Evolutionary conservation across 1,139 yeast genomes (phyloP).

Genomic region (Lodderomyces metapsilosis): DNA sequence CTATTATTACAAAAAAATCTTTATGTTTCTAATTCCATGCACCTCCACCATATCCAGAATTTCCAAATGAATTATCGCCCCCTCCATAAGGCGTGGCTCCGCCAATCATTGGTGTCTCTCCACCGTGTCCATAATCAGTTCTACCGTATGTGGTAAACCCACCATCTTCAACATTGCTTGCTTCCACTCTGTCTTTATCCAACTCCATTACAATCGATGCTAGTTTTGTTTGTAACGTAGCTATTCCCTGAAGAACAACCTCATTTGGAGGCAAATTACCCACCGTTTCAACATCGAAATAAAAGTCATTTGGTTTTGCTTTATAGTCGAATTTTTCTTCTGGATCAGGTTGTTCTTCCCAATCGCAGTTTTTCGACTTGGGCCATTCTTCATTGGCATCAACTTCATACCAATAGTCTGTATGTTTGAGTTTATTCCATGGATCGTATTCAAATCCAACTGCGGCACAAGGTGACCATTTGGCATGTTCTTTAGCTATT

Average conservation of each 20-base stretch:
- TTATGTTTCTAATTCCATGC: constrained; percentile 4
- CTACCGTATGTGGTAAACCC: constrained; percentile 54
- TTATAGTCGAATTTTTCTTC: constrained; percentile 84
- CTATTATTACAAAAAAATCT: constrained; percentile 1
- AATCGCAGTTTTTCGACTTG: constrained; percentile 78
- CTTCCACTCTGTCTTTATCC: constrained; percentile 57
- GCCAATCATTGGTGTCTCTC: constrained; percentile 26
- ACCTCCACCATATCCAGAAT: constrained; percentile 14
- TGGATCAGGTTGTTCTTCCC: constrained; percentile 94
- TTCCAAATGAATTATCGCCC: constrained; percentile 39
- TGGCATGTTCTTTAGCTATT: constrained; percentile 96
- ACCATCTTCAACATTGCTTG: constrained; percentile 42
- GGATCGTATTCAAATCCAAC: constrained; percentile 98
- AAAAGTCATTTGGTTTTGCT: constrained; percentile 78
- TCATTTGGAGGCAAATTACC: constrained; percentile 89
- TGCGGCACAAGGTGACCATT: constrained; percentile 98
- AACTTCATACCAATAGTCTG: constrained; percentile 95
- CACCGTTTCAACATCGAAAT: constrained; percentile 87
- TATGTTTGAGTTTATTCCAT: constrained; percentile 95
- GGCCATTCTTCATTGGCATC: constrained; percentile 94
- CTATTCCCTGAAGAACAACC: constrained; percentile 80
- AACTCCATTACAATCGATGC: constrained; percentile 87
- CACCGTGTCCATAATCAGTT: constrained; percentile 37
- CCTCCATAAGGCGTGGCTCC: constrained; percentile 44
- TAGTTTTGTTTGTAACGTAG: constrained; percentile 81